phyloP scores from a whole-genome alignment of 495 filamentous ascomycete genomes.

The Staphylotrichum tortipilum region DNA sequence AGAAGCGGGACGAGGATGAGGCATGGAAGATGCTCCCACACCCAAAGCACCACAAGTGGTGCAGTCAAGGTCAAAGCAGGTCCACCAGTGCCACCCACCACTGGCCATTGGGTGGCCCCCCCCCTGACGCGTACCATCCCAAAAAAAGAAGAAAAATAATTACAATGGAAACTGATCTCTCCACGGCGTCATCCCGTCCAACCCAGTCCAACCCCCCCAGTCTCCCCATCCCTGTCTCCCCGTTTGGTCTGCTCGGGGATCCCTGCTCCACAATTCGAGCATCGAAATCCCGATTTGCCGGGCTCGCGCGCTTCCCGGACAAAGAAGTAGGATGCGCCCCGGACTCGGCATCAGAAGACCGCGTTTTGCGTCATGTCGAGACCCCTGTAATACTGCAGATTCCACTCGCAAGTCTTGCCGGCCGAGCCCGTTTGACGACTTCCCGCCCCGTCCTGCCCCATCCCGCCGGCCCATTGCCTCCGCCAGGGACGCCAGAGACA shows the following conservation, averaged over 20 bases:
- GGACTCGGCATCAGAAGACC: constrained; percentile 17
- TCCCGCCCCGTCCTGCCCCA: neutral
- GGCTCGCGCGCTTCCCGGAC: constrained; percentile 11
- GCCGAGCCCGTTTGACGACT: constrained; percentile 2
- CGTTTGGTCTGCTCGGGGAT: too few species aligned
- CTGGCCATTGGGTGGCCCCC: neutral
- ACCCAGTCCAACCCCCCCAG: too few species aligned
- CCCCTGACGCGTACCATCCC: neutral
- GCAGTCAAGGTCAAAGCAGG: neutral
- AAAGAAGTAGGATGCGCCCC: constrained; percentile 26
- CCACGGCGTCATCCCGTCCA: constrained; percentile 11
- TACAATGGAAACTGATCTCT: neutral
- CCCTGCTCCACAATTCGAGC: constrained; percentile 6
- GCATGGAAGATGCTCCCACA: too few species aligned
- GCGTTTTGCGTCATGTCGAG: neutral
- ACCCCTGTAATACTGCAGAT: constrained; percentile 17
- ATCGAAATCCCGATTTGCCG: constrained; percentile 15
- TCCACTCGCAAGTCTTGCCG: neutral
- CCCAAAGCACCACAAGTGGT: too few species aligned
- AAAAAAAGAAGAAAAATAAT: neutral
- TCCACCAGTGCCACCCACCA: constrained; percentile 14
- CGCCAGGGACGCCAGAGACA: too few species aligned
- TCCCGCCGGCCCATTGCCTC: neutral
- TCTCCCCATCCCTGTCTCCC: too few species aligned
- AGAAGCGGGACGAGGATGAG: too few species aligned